phyloP scores from a whole-genome alignment of 495 filamentous ascomycete genomes.

The Thozetella sp. region DNA sequence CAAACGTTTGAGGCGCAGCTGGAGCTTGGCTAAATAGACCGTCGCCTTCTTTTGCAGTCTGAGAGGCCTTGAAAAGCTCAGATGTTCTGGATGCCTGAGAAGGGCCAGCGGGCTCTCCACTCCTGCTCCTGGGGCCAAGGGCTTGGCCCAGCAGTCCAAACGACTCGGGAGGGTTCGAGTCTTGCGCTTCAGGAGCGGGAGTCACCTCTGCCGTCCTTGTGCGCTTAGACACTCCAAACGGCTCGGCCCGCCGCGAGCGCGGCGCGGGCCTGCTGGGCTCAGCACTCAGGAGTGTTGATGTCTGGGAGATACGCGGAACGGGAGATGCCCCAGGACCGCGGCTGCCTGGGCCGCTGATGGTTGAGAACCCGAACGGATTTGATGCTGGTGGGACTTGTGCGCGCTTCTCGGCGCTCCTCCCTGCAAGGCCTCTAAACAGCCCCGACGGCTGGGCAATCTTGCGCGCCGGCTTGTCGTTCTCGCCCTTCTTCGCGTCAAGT shows the following conservation, averaged over 20 bases:
- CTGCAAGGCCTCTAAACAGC: background rate
- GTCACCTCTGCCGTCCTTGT: background rate
- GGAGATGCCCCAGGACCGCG: background rate
- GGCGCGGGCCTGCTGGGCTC: background rate
- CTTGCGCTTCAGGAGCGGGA: background rate
- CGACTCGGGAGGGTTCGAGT: background rate
- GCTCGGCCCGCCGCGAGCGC: background rate
- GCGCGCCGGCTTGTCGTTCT: constrained; percentile 3
- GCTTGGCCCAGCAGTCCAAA: background rate
- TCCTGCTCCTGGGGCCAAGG: background rate
- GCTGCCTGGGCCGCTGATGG: background rate
- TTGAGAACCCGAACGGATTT: background rate
- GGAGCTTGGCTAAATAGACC: background rate
- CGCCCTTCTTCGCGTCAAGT: background rate
- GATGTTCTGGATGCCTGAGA: background rate
- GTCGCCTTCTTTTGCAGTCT: background rate
- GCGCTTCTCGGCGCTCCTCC: background rate
- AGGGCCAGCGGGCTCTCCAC: background rate
- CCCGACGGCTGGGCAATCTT: background rate
- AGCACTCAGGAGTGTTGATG: background rate
- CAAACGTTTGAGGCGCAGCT: background rate
- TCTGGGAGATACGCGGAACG: background rate
- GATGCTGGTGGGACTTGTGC: background rate
- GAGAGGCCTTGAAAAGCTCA: background rate
- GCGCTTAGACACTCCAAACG: background rate